Percentiles rank a stretch among this genome's conserved stretches.
Evolutionary conservation across 1,284 basidiomycete genomes (phyloP).

Genomic region (Leccinum insigne): DNA sequence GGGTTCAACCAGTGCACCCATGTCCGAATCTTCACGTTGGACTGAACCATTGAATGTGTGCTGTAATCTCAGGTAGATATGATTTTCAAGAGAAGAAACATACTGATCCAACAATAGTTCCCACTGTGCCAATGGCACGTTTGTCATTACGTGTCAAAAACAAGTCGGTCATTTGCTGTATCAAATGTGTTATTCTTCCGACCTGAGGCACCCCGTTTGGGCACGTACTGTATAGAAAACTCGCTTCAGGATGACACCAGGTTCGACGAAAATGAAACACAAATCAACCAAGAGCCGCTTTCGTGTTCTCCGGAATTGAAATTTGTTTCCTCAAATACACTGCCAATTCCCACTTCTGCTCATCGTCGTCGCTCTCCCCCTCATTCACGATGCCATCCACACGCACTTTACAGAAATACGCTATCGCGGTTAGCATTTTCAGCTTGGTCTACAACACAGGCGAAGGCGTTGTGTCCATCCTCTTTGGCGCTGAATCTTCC

Average conservation of each 20-base stretch:
- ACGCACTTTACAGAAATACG: constrained; percentile 30
- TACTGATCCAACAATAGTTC: too few relatives aligned
- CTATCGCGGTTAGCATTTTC: constrained; percentile 34
- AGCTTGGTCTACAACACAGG: constrained; percentile 36
- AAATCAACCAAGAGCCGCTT: neutral
- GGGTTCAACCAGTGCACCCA: too few relatives aligned
- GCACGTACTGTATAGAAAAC: neutral
- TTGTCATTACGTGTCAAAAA: too few relatives aligned
- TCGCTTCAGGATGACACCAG: neutral
- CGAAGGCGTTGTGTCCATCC: constrained; percentile 39
- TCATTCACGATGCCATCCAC: constrained; percentile 20
- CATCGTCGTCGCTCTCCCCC: neutral
- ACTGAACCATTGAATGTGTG: too few relatives aligned
- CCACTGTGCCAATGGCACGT: too few relatives aligned
- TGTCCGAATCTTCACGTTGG: too few relatives aligned
- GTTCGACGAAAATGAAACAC: neutral
- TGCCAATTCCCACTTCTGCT: neutral
- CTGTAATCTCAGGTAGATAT: too few relatives aligned
- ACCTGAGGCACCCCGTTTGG: neutral
- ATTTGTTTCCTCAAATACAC: neutral
- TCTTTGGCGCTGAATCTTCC: constrained; percentile 43
- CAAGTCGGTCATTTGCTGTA: too few relatives aligned
- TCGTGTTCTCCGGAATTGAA: neutral
- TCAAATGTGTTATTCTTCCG: too few relatives aligned
- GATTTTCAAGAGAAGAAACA: too few relatives aligned